Evolutionary conservation across 1,284 basidiomycete species (phyloP), one percentile per base, ranked within the genome.

Genomic region (Heliocybe sulcata): DNA sequence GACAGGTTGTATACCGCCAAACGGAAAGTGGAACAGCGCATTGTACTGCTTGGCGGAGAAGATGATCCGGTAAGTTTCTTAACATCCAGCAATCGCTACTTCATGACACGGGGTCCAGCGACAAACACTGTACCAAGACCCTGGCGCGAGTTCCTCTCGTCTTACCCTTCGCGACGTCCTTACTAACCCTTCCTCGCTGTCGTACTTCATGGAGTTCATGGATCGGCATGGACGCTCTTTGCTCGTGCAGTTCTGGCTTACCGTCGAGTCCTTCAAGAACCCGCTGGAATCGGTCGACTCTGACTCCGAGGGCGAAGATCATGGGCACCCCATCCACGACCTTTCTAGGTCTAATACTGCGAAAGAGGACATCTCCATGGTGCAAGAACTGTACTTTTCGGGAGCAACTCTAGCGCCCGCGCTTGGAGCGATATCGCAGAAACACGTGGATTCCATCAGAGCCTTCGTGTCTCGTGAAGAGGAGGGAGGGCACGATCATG

Each of bases 121-220:
- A n/a, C 64, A 65, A 35, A 56, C 65, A 4, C 57, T 63, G 3
- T 59, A 60, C 45, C 63, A 63, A 48, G 71, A 73, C 31, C 52
- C 64, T 2, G 53, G 58, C 1, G 53, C 61, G 2, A 42, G n/a
- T 16, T 33, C 59, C 11, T 61, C 67, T 27, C 64, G 65, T 8
- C 58, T 73, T 19, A 75, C 77, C 0, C 73, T 94, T 6, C 81
- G 88, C 42, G 85, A 92, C 51, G 80, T 98, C 45, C 82, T 98
- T 0, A 77, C 84, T 33, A 94, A 94, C 61, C 92, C 94, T 0
- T 89, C 85, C 27, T 92, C 93, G 0, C 78, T 98, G 0, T 94
- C 91, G 1, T 96, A 96, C 67, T 93, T 96, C 72, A 95, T 98
- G 85, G 96, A 99, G 71, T 96, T 92, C 65, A 95, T 98, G 92